Evolutionary conservation across 73 alveolate genomes (phyloP).

Genomic region (Blepharisma stoltei): DNA sequence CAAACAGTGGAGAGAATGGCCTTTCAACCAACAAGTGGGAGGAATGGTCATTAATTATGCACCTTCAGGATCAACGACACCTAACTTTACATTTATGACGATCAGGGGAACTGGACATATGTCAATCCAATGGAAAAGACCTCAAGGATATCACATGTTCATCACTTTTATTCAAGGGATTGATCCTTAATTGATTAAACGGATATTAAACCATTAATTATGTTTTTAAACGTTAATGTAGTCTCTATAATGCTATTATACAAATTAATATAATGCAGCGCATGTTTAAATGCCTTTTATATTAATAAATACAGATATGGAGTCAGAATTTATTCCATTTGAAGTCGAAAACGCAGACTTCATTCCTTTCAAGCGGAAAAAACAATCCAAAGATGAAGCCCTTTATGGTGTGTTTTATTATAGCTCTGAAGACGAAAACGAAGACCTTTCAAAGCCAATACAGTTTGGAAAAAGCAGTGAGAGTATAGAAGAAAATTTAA

Average conservation of each 20-base stretch:
- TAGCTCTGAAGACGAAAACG: background rate
- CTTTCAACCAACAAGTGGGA: constrained; percentile 56
- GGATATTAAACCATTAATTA: no score
- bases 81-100: constrained; percentile 54
- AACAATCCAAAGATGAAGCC: constrained; percentile 28
- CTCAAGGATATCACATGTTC: constrained; percentile 44
- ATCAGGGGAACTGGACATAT: constrained; percentile 84
- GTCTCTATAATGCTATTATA: no score
- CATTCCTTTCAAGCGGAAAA: background rate
- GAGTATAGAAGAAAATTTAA: no score
- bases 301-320: background rate
- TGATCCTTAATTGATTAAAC: no score
- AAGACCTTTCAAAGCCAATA: background rate
- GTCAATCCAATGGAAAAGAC: constrained; percentile 77
- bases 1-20: constrained; percentile 54
- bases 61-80: constrained; percentile 19
- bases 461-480: background rate
- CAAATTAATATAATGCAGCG: no score
- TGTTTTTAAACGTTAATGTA: no score
- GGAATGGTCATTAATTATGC: constrained; percentile 61
- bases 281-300: background rate
- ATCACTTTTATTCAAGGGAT: constrained; percentile 31
- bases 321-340: constrained; percentile 14
- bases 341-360: background rate
- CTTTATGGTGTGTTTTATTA: constrained; percentile 35